Conservation (phyloP, 1,284 basidiomycete species). For the Pholiota adiposa region DNA sequence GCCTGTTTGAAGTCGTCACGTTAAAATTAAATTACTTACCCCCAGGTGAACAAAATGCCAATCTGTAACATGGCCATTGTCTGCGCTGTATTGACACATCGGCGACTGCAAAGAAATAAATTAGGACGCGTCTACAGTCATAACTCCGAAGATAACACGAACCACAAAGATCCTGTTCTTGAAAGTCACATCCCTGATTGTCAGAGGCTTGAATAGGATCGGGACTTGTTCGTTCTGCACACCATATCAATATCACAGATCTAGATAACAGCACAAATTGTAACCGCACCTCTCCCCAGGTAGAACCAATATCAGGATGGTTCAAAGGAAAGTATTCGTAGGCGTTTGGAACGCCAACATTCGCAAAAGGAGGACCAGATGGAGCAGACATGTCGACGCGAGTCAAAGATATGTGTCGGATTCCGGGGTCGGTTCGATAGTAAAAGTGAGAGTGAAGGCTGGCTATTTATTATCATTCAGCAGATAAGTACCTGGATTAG, state of each 20-base stretch:
- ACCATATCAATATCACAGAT: not conserved
- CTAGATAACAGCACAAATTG: not conserved
- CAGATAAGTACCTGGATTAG: constrained; percentile 1
- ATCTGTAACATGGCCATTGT: constrained; percentile 74
- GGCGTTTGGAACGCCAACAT: constrained; percentile 50
- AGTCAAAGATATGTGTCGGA: not conserved
- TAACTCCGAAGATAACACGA: constrained; percentile 16
- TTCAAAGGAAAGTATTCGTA: constrained; percentile 66
- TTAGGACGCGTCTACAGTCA: not conserved
- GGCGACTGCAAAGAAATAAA: constrained; percentile 50
- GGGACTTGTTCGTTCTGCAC: constrained; percentile 52
- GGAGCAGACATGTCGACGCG: not conserved
- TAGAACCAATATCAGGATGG: constrained; percentile 61
- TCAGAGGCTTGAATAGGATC: constrained; percentile 70
- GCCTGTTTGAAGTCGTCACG: too few relatives aligned
- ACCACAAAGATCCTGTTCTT: constrained; percentile 75
- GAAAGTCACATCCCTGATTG: constrained; percentile 65
- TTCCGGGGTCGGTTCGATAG: not conserved
- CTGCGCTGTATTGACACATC: constrained; percentile 80
- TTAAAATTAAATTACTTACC: too few relatives aligned
- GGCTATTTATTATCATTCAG: not conserved
- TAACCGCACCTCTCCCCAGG: constrained; percentile 21
- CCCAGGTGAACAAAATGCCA: constrained; percentile 83
- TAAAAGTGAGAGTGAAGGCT: not conserved
- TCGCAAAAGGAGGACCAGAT: constrained; percentile 38